Conservation (phyloP, 352 stramenopile species). For the Phytopythium litorale region DNA sequence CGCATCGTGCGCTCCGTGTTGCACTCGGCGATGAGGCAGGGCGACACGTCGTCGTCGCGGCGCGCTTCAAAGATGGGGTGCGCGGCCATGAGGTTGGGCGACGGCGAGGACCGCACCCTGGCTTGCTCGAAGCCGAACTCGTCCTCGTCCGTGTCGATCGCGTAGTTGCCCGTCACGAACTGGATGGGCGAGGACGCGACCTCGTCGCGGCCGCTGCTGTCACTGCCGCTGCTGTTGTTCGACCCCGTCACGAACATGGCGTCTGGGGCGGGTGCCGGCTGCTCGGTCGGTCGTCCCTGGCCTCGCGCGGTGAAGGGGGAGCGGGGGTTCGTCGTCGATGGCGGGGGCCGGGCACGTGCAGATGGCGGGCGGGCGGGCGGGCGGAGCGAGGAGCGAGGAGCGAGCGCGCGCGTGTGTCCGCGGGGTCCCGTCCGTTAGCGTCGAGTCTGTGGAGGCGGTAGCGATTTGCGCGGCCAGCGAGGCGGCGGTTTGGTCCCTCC, state of each 20-base stretch:
- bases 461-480: background rate
- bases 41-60: constrained; percentile 19
- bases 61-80: constrained; percentile 20
- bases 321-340: background rate
- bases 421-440: background rate
- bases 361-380: too few relatives aligned
- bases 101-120: constrained; percentile 53
- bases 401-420: background rate
- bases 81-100: constrained; percentile 26
- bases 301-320: background rate
- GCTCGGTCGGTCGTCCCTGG: background rate
- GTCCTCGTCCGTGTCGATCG: constrained; percentile 50
- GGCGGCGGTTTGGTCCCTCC: too few relatives aligned
- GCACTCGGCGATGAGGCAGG: constrained; percentile 11
- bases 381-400: too few relatives aligned
- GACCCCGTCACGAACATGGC: constrained; percentile 23
- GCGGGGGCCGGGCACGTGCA: background rate
- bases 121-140: constrained; percentile 35
- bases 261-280: background rate
- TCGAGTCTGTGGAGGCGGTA: background rate
- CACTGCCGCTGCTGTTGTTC: constrained; percentile 7
- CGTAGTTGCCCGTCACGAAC: constrained; percentile 49
- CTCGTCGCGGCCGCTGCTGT: background rate
- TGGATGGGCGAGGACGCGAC: constrained; percentile 8
- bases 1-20: constrained; percentile 13